Evolutionary conservation across 176 grass and related monocot genomes (phyloP), one percentile per base, ranked within the genome.

Genomic region (Eremochloa ophiuroides): DNA sequence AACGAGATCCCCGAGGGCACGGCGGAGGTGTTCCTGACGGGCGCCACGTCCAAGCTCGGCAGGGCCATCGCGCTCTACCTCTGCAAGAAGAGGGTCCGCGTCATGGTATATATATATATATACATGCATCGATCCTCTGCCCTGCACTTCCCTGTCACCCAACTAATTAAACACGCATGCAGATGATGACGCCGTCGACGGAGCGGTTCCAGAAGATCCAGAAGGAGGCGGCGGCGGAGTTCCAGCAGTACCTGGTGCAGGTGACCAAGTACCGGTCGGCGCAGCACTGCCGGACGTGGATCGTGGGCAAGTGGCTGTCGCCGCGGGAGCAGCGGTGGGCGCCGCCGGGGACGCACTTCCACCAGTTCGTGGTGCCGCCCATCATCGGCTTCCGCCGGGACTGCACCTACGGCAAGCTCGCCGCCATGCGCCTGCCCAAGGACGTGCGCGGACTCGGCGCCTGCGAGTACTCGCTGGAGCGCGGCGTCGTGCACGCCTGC

Each of bases 281-380:
- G 64, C 79, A 72, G 39, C 75, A 85, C 34, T 93, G 91, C 82
- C 72, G 22, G 90, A 84, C 92, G 64, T 98, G 95, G 95, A 91
- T 98, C 59, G 92, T 95, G 6, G 95, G 95, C 18, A 98, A 98
- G 83, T 98, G 95, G 95, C 70, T 95, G 25, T 88, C 92, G 18
- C 86, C 86, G 17, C 68, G 71, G 25, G 92, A 98, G 81, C 95
- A 98, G 78, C 73, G 81, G 58, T 95, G 95, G 88, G 95, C 95
- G 15, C 84, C 92, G 22, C 2, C 88, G 5, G 92, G 92, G n/a
- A 98, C 95, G 30, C 92, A 98, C 84, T 98, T 98, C 84, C 92
- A 98, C 87, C 95, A 98, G 80, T 98, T 98, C 69, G 95, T 98
- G 4, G 95, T 98, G 33, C 95, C 95, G 0, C 95, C 92, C 0